Conservation (phyloP, 2,329 filamentous ascomycete species). For the Claviceps paspali region DNA sequence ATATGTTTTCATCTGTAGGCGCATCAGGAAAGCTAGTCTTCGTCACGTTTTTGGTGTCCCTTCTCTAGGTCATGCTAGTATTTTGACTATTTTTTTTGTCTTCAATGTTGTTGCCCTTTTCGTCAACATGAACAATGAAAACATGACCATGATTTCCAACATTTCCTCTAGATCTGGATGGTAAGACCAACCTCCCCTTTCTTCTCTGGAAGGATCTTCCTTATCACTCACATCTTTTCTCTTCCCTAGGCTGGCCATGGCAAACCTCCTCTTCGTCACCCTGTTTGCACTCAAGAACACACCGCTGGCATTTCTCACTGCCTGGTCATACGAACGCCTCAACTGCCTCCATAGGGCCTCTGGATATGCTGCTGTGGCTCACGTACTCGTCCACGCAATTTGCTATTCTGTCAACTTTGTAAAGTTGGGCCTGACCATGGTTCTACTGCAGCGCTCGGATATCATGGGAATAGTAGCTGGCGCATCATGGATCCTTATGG, state of each 20-base stretch:
- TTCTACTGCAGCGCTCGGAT: conserved; percentile 22
- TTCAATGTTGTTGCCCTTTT: conserved; percentile 21
- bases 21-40: conserved; percentile 13
- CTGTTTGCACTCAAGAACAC: conserved; percentile 44
- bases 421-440: conserved; percentile 10
- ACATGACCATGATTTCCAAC: conserved; percentile 16
- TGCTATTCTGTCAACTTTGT: conserved; percentile 28
- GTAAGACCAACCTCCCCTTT: conserved; percentile 12
- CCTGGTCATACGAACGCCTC: conserved; percentile 42
- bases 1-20: conserved; percentile 8
- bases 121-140: conserved; percentile 17
- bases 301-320: conserved; percentile 35
- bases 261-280: conserved; percentile 35
- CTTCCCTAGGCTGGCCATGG: conserved; percentile 20
- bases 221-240: background rate
- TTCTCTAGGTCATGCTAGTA: conserved; percentile 17
- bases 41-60: conserved; percentile 14
- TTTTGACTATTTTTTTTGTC: conserved; percentile 16
- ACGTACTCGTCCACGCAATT: conserved; percentile 29
- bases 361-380: conserved; percentile 32
- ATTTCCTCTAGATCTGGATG: conserved; percentile 24
- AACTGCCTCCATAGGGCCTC: conserved; percentile 40
- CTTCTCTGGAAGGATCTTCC: too few species aligned
- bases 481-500: conserved; percentile 28
- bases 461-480: conserved; percentile 34